Evolutionary conservation across 805 yeast species (phyloP).

Genomic region (Metschnikowia picachoensis): DNA sequence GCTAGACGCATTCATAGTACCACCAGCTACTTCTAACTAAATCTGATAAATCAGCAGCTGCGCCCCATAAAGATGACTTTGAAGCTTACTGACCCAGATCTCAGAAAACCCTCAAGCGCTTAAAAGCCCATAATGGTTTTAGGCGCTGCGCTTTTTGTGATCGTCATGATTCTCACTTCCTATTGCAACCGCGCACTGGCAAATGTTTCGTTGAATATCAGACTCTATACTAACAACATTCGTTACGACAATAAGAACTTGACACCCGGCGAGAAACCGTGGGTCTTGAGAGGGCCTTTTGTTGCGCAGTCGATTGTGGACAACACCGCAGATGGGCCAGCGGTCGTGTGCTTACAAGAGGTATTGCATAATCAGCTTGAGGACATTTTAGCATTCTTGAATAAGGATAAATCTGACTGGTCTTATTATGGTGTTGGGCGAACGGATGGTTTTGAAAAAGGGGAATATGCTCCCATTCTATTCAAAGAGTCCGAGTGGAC

Average conservation of each 20-base stretch:
- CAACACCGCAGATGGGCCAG: conserved; percentile 26
- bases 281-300: conserved; percentile 40
- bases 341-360: conserved; percentile 41
- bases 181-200: neutral
- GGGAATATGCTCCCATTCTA: conserved; percentile 32
- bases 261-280: conserved; percentile 39
- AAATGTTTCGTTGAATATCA: neutral
- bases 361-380: conserved; percentile 34
- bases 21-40: too few species aligned
- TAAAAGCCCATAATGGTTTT: neutral
- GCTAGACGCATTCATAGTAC: too few species aligned
- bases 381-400: conserved; percentile 28
- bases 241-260: conserved; percentile 38
- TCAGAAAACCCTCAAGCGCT: too few species aligned
- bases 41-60: too few species aligned
- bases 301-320: conserved; percentile 40
- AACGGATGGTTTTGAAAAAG: conserved; percentile 12
- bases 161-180: neutral
- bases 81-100: too few species aligned
- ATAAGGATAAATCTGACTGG: conserved; percentile 27
- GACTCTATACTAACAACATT: conserved; percentile 42
- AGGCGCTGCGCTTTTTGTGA: neutral
- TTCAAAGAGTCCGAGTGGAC: conserved; percentile 31
- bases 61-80: too few species aligned
- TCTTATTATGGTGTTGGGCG: conserved; percentile 25